phyloP scores from a whole-genome alignment of 2,329 filamentous ascomycete genomes.

The Neurospora crassa region DNA sequence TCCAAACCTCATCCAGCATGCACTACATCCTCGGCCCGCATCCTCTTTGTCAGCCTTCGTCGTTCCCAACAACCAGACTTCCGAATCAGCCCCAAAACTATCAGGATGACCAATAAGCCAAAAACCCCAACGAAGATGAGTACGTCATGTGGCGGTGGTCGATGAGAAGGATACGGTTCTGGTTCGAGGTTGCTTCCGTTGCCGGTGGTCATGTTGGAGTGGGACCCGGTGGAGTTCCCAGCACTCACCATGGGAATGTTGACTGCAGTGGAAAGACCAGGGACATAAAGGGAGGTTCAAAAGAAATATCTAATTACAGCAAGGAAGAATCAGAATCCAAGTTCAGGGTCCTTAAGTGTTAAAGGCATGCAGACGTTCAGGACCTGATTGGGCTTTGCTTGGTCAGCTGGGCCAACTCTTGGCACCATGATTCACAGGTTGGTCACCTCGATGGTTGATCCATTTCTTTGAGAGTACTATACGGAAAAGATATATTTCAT shows the following conservation, averaged over 20 bases:
- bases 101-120: neutral
- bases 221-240: neutral
- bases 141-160: neutral
- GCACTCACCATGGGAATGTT: neutral
- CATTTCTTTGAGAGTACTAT: too few species aligned
- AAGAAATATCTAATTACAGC: too few species aligned
- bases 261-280: too few species aligned
- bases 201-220: neutral
- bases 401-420: too few species aligned
- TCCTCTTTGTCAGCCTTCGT: neutral
- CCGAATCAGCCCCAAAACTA: neutral
- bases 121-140: neutral
- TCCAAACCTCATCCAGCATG: neutral
- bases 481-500: too few species aligned
- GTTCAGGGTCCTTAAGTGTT: too few species aligned
- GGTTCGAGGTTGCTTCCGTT: neutral
- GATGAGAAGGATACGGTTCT: rapidly evolving
- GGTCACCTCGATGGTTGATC: too few species aligned
- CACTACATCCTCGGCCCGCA: neutral
- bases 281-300: too few species aligned
- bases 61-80: neutral
- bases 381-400: too few species aligned
- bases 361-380: too few species aligned
- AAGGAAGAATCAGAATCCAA: too few species aligned
- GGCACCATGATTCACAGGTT: too few species aligned